Evolutionary conservation across 306 rosid genomes (phyloP).

Genomic region (Cucurbita maxima): DNA sequence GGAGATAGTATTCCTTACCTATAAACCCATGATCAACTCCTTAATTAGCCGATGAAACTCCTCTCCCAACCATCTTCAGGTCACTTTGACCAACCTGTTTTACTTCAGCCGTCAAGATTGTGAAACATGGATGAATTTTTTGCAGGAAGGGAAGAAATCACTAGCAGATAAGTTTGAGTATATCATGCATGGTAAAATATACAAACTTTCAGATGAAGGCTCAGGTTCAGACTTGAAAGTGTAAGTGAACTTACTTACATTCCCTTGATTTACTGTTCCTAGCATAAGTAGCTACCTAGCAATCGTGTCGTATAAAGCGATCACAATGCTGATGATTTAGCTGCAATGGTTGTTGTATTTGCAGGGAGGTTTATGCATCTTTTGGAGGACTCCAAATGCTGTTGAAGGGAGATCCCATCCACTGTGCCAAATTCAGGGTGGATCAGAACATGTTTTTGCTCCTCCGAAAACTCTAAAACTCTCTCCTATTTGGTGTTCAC

Average conservation of each 20-base stretch:
- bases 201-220: constrained; percentile 38
- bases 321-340: neutral
- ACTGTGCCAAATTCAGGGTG: constrained; percentile 35
- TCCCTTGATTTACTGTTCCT: neutral
- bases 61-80: too few relatives aligned
- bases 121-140: neutral
- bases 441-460: constrained; percentile 68
- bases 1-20: too few relatives aligned
- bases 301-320: neutral
- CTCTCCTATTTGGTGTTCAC: neutral
- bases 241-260: constrained; percentile 23
- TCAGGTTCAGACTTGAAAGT: constrained; percentile 32
- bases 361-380: constrained; percentile 65
- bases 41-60: too few relatives aligned
- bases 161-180: constrained; percentile 83
- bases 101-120: neutral
- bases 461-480: constrained; percentile 32
- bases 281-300: neutral
- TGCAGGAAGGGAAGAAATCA: constrained; percentile 54
- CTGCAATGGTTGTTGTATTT: neutral
- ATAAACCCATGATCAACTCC: too few relatives aligned
- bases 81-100: neutral
- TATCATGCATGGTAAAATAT: constrained; percentile 72
- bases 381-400: constrained; percentile 85
- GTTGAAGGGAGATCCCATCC: constrained; percentile 54